phyloP scores from a whole-genome alignment of 192 early-diverging fungal species.

The Podila minutissima region DNA sequence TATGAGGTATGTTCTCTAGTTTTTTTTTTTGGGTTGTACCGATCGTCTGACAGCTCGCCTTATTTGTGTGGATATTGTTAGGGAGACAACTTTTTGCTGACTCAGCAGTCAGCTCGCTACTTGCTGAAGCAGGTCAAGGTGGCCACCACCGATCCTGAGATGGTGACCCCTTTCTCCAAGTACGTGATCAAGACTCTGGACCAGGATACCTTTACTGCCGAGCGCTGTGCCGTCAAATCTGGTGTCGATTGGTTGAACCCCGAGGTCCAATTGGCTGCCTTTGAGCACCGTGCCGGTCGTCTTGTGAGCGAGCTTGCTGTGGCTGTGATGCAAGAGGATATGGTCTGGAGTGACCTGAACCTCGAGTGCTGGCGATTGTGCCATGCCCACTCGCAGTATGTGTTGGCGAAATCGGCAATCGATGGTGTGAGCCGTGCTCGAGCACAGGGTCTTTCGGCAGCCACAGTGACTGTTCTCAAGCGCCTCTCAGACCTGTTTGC shows the following conservation, averaged over 20 bases:
- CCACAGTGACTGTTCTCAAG: conserved; percentile 43
- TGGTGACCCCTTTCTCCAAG: conserved; percentile 31
- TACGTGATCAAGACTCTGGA: conserved; percentile 45
- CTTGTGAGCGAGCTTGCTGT: conserved; percentile 68
- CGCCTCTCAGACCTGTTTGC: conserved; percentile 47
- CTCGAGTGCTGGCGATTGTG: conserved; percentile 74
- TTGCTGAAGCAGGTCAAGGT: conserved; percentile 70
- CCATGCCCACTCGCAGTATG: conserved; percentile 82
- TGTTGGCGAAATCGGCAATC: conserved; percentile 70
- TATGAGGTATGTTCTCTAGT: conserved; percentile 39
- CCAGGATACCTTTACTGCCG: conserved; percentile 26
- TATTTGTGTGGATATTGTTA: conserved; percentile 32
- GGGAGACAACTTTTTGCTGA: conserved; percentile 74
- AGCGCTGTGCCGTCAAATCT: conserved; percentile 23
- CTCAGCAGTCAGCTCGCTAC: conserved; percentile 79
- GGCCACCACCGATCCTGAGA: conserved; percentile 51
- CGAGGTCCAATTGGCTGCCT: conserved; percentile 67
- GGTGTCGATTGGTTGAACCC: conserved; percentile 57
- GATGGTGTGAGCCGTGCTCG: conserved; percentile 47
- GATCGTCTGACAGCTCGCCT: no score
- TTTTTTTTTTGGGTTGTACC: conserved; percentile 8
- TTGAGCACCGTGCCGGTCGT: conserved; percentile 73
- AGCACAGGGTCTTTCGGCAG: conserved; percentile 12
- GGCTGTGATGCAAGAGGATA: conserved; percentile 56
- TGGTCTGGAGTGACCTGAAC: conserved; percentile 74